Base-by-base conservation (phyloP, 1,139 yeast genomes). In the Petasospora fabianii region DNA sequence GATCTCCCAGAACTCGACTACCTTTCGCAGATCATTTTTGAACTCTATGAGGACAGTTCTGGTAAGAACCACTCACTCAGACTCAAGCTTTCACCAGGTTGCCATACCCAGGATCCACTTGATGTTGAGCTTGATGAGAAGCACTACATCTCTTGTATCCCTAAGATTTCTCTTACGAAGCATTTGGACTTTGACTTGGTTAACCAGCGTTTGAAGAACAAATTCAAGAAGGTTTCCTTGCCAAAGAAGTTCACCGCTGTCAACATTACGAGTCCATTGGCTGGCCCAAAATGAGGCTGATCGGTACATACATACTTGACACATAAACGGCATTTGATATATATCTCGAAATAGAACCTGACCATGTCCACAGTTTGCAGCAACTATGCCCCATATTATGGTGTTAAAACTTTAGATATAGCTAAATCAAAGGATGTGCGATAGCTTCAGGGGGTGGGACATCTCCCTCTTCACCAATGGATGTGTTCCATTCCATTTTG, bases 1-100 rank as follows among this genome's bases (percentile, higher is more conserved):
- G 96, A 96, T 3, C 72, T 94, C 35, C 98, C 99, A 0, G 99
- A 94, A 61, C 74, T 94, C 47, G 99, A 94, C 57, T 94, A 94
- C 58, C 70, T 94, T 42, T 90, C 98, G 1, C 98, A 94, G 58
- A 90, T 94, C 52, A 86, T 83, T 12, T 92, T 94, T 64, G 99
- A 94, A 61, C 65, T 92, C 16, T 94, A 88, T 58, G 98, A 94
- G 60, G 88, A 83, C 49, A 72, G 77, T 32, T 64, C 71, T 9
- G 77, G 80, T 8, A 88, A 88, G 65, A 84, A 84, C 52, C 95
- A 88, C 59, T 81, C 96, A 2, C 82, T 94, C 38, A 75, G 97
- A 54, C 72, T 94, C 46, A 82, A 95, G 14, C 72, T 94, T 51
- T 85, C 97, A 2, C 97, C 98, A 1, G 99, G 99, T 24, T 94